Base-by-base conservation (phyloP, 148 eudicot species). In the Arbutus unedo region DNA sequence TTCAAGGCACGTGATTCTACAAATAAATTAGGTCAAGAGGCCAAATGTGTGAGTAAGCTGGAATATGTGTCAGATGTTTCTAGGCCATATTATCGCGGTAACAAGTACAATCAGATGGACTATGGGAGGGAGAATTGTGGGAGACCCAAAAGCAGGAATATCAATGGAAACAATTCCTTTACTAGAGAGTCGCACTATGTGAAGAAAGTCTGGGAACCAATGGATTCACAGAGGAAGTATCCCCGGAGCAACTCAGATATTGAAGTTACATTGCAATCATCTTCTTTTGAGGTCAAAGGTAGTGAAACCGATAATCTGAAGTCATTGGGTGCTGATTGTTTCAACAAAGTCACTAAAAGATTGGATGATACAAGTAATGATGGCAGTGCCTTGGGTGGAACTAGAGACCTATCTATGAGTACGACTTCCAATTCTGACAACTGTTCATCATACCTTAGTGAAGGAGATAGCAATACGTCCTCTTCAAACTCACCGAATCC, bases 151-250 rank as follows among this genome's bases (percentile, higher is more conserved):
- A 88, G 86, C 89, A 94, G 91, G 83, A 85, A 79, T 79, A 76
- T 81, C 41, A 85, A 72, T 80, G 91, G 88, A 78, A 81, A 83
- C 80, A 88, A 80, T 85, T 54, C 84, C 45, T 82, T 70, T 83
- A 85, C 82, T 45, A 87, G 90, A 85, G 92, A 91, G 79, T 83
- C 81, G 25, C 87, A 87, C 83, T 84, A 88, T 81, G 87, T 84
- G 15, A 94, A 92, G 90, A 90, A 94, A 88, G 98, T 94, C 55
- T 96, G 99, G 99, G 99, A 96, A 80, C 98, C 98, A 79, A 89
- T 94, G 85, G 98, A 95, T 80, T 91, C 93, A 41, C 93, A 87
- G 66, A 95, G 88, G 88, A 92, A 93, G 84, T 89, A 87, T 74
- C 88, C 89, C 48, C 84, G 92, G 44, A 87, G 94, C 89, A 93